Percentiles rank a stretch among this genome's conserved stretches.
Conservation (phyloP, 768 basidiomycete genomes). For the Podaxis mareebaensis region DNA sequence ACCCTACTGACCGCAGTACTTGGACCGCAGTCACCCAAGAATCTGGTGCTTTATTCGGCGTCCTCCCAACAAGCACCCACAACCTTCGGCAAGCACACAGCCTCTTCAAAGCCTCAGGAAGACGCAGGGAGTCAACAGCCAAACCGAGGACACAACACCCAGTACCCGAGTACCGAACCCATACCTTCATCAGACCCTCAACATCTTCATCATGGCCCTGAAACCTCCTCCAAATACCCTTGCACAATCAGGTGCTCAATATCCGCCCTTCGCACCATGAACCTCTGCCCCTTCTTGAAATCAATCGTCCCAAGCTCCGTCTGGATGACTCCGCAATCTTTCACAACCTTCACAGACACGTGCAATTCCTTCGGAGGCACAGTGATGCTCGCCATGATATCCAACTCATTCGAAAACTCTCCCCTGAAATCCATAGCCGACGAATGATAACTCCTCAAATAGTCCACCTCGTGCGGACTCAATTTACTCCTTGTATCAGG, state of each 20-base stretch:
- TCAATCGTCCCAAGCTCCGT: conserved; percentile 91
- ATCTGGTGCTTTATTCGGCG: background rate
- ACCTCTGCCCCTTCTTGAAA: conserved; percentile 87
- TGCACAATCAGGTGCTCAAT: conserved; percentile 94
- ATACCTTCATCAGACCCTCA: background rate
- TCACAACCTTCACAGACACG: conserved; percentile 82
- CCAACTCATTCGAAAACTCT: conserved; percentile 83
- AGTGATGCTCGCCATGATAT: conserved; percentile 81
- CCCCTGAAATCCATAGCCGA: conserved; percentile 83
- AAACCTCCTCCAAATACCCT: conserved; percentile 89
- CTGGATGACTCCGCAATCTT: conserved; percentile 89
- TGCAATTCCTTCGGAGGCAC: conserved; percentile 88
- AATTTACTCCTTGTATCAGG: conserved; percentile 70
- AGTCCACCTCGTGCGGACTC: conserved; percentile 53
- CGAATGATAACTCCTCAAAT: conserved; percentile 76
- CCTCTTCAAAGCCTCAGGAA: background rate
- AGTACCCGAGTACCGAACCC: background rate
- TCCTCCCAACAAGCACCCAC: background rate
- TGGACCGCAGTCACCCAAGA: background rate
- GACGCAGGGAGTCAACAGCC: background rate
- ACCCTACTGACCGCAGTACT: background rate
- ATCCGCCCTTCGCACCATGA: conserved; percentile 84
- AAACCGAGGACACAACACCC: background rate
- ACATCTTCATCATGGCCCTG: conserved; percentile 9
- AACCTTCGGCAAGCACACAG: background rate